Evolutionary conservation across 441 rosid species (phyloP), one percentile per base, ranked within the genome.

Genomic region (Syzygium syzygioides): DNA sequence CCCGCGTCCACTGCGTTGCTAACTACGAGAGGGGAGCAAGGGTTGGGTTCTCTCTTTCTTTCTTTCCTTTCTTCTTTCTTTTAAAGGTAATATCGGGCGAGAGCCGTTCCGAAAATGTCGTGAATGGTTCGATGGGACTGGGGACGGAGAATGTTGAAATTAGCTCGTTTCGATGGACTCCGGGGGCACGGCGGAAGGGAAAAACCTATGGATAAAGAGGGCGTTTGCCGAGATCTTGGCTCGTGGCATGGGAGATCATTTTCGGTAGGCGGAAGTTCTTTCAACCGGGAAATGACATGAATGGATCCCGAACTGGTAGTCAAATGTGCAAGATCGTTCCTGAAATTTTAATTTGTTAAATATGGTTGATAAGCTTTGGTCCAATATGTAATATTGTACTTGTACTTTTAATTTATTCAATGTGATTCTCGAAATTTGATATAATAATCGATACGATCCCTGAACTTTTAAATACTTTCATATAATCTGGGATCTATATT

Each of bases 211-310:
- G 15, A 64, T 64, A 17, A 30, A 8, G 41, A 64, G 41, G 71
- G 23, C 4, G 37, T 15, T 5, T 32, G 14, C 41, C 45, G 20
- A 11, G 2, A 66, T 17, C 13, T 66, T 32, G 41, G 79, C 14
- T 32, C 9, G 19, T 66, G 45, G 25, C 45, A 9, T 18, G 25
- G 25, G 45, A 18, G 45, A 18, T 66, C 79, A 9, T 17, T 13
- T 18, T 17, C 4, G 4, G 13, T 18, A 2, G 0, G 2, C 0
- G 4, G 1, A 32, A 18, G 79, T 32, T 32, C 1, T 1, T 0
- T 32, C 25, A 0, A 13, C 28, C 28, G 2, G 8, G 17, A 64
- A 30, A 4, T 9, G 12, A 8, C 19, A 8, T 1, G 9, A 64
- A 19, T 30, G 0, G 4, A 7, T 4, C 23, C 8, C 4, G 3